A percentile compares a stretch with the other conserved stretches of the same genome.
phyloP scores from a whole-genome alignment of 768 basidiomycete species.

The Sarcomyxa edulis region DNA sequence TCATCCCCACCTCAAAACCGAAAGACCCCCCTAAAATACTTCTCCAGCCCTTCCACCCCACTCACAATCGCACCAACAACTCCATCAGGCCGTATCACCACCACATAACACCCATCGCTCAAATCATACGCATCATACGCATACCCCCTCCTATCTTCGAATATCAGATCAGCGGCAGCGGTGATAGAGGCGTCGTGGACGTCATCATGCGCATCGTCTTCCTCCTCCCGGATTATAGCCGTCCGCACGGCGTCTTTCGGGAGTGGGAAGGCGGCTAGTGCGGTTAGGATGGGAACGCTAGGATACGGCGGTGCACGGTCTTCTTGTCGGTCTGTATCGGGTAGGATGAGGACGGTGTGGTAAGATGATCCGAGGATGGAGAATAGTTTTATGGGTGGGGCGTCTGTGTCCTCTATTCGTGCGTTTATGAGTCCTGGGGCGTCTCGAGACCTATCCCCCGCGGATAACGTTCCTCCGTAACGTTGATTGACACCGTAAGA shows the following conservation, averaged over 20 bases:
- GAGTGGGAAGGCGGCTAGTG: conserved; percentile 17
- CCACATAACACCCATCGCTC: conserved; percentile 23
- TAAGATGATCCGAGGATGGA: conserved; percentile 23
- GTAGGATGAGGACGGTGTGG: conserved; percentile 40
- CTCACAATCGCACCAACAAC: conserved; percentile 35
- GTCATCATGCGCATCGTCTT: too few relatives aligned
- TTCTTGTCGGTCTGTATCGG: conserved; percentile 17
- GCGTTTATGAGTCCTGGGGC: conserved; percentile 27
- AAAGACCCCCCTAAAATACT: too few relatives aligned
- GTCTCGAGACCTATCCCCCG: conserved; percentile 42
- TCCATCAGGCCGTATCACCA: conserved; percentile 41
- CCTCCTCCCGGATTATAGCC: too few relatives aligned
- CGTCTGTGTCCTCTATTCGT: conserved; percentile 9
- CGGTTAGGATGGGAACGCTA: conserved; percentile 6
- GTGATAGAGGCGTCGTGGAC: too few relatives aligned
- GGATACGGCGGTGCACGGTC: conserved; percentile 12
- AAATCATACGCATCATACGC: conserved; percentile 34
- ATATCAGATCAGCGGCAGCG: not conserved
- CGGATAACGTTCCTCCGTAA: conserved; percentile 22
- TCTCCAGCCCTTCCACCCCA: conserved; percentile 22
- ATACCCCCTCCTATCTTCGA: conserved; percentile 31
- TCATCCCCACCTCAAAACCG: conserved; percentile 10
- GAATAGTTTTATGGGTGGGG: too few relatives aligned
- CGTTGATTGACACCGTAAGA: conserved; percentile 18
- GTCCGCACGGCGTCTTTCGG: conserved; percentile 19